Percentiles rank a stretch among this genome's conserved stretches.
These are phyloP conservation scores for Calonectria pteridis DNA, from an alignment of 2,329 filamentous ascomycete species.

Conservation along the genomic window DNA sequence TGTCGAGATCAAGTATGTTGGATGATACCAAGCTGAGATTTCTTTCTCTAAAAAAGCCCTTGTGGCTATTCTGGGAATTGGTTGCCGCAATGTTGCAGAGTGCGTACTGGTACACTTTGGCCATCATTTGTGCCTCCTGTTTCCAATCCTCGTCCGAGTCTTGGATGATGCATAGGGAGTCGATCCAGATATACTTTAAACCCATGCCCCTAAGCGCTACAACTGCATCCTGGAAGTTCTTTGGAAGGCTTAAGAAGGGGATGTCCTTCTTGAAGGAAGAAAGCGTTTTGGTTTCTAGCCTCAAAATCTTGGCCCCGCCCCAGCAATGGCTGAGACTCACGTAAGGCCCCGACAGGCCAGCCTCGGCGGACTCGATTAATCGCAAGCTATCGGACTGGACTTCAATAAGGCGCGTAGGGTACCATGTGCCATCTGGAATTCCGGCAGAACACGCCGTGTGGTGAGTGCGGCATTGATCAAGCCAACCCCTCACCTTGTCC, in stretches of 20 bases:
- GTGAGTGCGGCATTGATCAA: neutral
- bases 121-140: conserved; percentile 24
- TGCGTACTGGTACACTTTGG: conserved; percentile 20
- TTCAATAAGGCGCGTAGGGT: neutral
- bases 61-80: neutral
- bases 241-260: neutral
- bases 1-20: neutral
- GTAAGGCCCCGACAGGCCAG: neutral
- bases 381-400: neutral
- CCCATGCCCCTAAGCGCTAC: neutral
- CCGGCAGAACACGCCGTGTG: neutral
- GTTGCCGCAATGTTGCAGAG: conserved; percentile 23
- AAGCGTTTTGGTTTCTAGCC: neutral
- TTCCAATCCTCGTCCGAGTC: conserved; percentile 28
- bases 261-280: neutral
- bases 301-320: neutral
- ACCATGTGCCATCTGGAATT: neutral
- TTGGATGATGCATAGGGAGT: conserved; percentile 32
- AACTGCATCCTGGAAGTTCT: conserved; percentile 26
- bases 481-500: neutral
- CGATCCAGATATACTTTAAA: conserved; percentile 26
- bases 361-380: neutral
- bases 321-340: neutral
- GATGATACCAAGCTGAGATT: neutral
- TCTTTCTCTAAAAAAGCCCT: conserved; percentile 9